These are phyloP conservation scores for Coniochaeta prunicola DNA, from an alignment of 2,329 filamentous ascomycete genomes.

Conservation along the genomic window DNA sequence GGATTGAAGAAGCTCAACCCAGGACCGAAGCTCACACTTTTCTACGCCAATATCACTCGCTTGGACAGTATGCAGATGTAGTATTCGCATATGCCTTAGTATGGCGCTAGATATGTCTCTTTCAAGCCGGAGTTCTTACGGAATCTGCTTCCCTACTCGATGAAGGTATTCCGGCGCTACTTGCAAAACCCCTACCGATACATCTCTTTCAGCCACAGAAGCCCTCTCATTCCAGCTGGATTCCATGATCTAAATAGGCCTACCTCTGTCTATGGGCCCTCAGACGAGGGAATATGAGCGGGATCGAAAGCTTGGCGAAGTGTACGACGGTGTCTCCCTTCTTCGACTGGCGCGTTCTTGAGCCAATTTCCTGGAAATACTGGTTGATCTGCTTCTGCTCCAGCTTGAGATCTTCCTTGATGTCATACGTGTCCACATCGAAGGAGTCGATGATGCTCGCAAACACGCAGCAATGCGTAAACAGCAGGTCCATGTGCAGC, in stretches of 20 bases:
- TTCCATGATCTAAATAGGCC: slow-evolving; percentile 6
- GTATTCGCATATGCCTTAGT: no score
- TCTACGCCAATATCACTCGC: no score
- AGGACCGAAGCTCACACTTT: not conserved
- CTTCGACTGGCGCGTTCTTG: slow-evolving; percentile 53
- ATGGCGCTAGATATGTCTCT: no score
- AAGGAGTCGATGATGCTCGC: slow-evolving; percentile 67
- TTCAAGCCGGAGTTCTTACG: no score
- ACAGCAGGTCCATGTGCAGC: slow-evolving; percentile 63
- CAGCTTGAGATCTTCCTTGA: slow-evolving; percentile 65
- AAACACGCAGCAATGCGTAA: slow-evolving; percentile 66
- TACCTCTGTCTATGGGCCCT: slow-evolving; percentile 19
- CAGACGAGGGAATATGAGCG: slow-evolving; percentile 73
- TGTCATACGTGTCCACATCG: slow-evolving; percentile 60
- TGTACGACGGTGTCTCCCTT: slow-evolving; percentile 46
- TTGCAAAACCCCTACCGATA: not conserved
- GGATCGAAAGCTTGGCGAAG: slow-evolving; percentile 67
- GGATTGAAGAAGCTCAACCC: not conserved
- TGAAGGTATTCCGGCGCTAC: not conserved
- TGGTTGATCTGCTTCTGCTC: slow-evolving; percentile 63
- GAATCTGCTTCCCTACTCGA: no score
- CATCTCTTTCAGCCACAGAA: not conserved
- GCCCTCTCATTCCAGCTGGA: not conserved
- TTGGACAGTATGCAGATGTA: no score
- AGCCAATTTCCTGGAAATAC: slow-evolving; percentile 73